These are phyloP conservation scores for Pseudoscleropodium purum DNA, from an alignment of 225 moss, liverwort and hornwort species.

Conservation along the genomic window DNA sequence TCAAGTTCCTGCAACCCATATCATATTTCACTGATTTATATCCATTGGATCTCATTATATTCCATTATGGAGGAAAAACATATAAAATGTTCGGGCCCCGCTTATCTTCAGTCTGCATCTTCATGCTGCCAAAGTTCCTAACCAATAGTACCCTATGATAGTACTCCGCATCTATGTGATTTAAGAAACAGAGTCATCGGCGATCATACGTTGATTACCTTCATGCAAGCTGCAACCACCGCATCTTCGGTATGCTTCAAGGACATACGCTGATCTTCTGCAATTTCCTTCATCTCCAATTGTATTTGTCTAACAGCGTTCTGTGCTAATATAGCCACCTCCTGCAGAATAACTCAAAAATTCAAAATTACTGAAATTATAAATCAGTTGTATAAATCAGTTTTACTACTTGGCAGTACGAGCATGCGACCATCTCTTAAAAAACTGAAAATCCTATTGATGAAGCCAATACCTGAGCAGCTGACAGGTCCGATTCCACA, in stretches of 20 bases:
- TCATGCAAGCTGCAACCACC: constrained; percentile 27
- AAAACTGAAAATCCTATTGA: not conserved
- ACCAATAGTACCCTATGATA: not conserved
- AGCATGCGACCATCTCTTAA: not conserved
- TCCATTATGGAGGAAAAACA: not conserved
- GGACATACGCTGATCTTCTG: constrained; percentile 31
- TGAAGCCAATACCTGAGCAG: constrained; percentile 33
- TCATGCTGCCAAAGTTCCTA: not conserved
- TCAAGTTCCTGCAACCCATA: constrained; percentile 32
- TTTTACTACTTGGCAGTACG: not conserved
- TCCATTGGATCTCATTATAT: not conserved
- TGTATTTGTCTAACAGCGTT: constrained; percentile 26
- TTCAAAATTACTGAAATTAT: not conserved
- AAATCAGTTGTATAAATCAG: not conserved
- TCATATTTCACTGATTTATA: not conserved
- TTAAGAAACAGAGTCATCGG: not conserved
- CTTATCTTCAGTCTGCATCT: not conserved
- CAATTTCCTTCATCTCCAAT: constrained; percentile 39
- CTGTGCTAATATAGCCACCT: constrained; percentile 27
- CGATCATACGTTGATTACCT: constrained; percentile 13
- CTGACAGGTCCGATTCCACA: constrained; percentile 33
- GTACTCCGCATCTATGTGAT: not conserved
- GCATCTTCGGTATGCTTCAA: constrained; percentile 36
- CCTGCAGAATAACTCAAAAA: constrained; percentile 22
- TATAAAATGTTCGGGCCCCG: not conserved